A percentile compares a stretch with the other conserved stretches of the same genome.
Evolutionary conservation across 2,329 filamentous ascomycete genomes (phyloP).

Genomic region (Beauveria australis): DNA sequence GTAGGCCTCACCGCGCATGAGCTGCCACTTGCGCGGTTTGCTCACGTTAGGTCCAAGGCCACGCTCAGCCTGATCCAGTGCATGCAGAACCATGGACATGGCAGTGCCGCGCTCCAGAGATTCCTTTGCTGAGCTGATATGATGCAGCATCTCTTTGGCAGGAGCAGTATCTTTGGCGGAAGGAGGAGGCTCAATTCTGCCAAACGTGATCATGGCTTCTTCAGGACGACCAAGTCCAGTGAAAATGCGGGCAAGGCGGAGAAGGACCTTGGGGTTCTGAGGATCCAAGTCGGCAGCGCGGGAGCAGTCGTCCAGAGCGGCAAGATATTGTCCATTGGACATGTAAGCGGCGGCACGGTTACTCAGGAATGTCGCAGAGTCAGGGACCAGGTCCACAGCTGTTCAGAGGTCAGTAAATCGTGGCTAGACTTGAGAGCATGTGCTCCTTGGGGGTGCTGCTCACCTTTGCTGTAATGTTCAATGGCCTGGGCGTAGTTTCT

Average conservation of each 20-base stretch:
- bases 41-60: constrained; percentile 65
- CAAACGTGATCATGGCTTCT: constrained; percentile 77
- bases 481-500: constrained; percentile 84
- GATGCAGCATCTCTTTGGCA: constrained; percentile 77
- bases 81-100: constrained; percentile 86
- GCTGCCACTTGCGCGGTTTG: constrained; percentile 85
- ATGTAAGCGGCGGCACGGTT: constrained; percentile 95
- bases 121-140: constrained; percentile 72
- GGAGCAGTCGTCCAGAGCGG: constrained; percentile 81
- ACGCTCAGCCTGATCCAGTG: constrained; percentile 82
- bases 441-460: constrained; percentile 15
- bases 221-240: constrained; percentile 78
- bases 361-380: constrained; percentile 81
- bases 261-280: constrained; percentile 76
- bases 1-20: constrained; percentile 87
- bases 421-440: background rate
- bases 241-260: constrained; percentile 83
- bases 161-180: constrained; percentile 77
- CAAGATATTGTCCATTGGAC: constrained; percentile 68
- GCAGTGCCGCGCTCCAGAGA: constrained; percentile 66
- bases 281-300: constrained; percentile 77
- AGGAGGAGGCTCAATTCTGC: constrained; percentile 69
- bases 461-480: constrained; percentile 91
- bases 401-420: constrained; percentile 15
- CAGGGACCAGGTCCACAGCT: constrained; percentile 84